These are phyloP conservation scores for Aureobasidium sp. DNA, from an alignment of 2,329 filamentous ascomycete genomes.

Conservation along the genomic window DNA sequence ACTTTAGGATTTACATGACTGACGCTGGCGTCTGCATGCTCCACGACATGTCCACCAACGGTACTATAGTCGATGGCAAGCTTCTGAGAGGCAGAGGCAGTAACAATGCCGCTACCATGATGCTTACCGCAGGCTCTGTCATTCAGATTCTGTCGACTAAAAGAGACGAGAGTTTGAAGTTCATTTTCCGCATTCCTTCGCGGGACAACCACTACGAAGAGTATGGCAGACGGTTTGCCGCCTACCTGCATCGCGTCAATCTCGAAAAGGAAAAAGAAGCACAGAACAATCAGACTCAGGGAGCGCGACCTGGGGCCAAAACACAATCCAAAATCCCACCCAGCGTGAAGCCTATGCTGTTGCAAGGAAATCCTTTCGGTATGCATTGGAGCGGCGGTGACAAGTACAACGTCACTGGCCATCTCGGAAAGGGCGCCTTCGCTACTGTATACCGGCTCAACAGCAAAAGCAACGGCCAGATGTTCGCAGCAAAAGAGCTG, in stretches of 20 bases:
- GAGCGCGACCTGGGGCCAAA: neutral
- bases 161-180: slow-evolving; percentile 60
- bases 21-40: slow-evolving; percentile 82
- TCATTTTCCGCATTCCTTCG: slow-evolving; percentile 77
- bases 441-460: slow-evolving; percentile 89
- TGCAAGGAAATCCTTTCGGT: slow-evolving; percentile 42
- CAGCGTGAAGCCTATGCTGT: slow-evolving; percentile 15
- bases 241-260: slow-evolving; percentile 49
- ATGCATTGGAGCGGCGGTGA: slow-evolving; percentile 76
- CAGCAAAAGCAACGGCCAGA: slow-evolving; percentile 71
- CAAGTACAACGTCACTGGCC: slow-evolving; percentile 74
- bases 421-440: slow-evolving; percentile 90
- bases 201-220: slow-evolving; percentile 58
- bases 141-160: slow-evolving; percentile 58
- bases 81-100: slow-evolving; percentile 53
- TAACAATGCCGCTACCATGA: slow-evolving; percentile 46
- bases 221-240: slow-evolving; percentile 62
- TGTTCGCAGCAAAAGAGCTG: slow-evolving; percentile 89
- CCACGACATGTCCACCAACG: slow-evolving; percentile 92
- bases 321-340: neutral
- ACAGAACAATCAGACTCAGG: slow-evolving; percentile 3
- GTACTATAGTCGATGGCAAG: slow-evolving; percentile 73
- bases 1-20: slow-evolving; percentile 91
- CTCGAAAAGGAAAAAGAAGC: slow-evolving; percentile 17
- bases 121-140: slow-evolving; percentile 64